These are phyloP conservation scores for Backusella psychrophila DNA, from an alignment of 192 early-diverging fungal genomes.

Conservation along the genomic window DNA sequence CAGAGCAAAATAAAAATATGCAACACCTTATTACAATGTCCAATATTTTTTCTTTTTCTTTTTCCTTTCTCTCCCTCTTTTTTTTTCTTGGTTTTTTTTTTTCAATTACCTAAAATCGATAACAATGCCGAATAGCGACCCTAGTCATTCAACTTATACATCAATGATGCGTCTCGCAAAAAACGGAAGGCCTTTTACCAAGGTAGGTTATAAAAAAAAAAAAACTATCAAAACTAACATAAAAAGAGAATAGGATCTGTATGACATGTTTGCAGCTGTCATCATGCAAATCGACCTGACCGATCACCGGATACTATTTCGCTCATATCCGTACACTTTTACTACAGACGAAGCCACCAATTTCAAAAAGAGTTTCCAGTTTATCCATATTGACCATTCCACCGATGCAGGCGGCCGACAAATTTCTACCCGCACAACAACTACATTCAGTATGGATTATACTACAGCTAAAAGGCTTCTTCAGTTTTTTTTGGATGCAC, in stretches of 20 bases:
- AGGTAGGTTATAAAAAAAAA: conserved; percentile 3
- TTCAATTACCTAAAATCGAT: not conserved
- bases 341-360: conserved; percentile 46
- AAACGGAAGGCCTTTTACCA: conserved; percentile 8
- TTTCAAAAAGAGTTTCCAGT: conserved; percentile 37
- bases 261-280: conserved; percentile 51
- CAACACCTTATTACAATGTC: not conserved
- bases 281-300: conserved; percentile 45
- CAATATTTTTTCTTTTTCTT: not conserved
- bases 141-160: conserved; percentile 2
- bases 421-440: conserved; percentile 40
- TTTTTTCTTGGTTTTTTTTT: not conserved
- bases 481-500: conserved; percentile 51
- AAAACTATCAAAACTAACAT: not conserved
- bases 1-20: not conserved
- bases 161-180: conserved; percentile 14
- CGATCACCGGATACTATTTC: conserved; percentile 43
- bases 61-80: not conserved
- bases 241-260: conserved; percentile 39
- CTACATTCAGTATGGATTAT: conserved; percentile 48
- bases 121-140: not conserved
- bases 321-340: conserved; percentile 47
- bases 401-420: conserved; percentile 39
- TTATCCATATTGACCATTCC: conserved; percentile 26
- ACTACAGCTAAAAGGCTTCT: conserved; percentile 46